Evolutionary conservation across 257 asterid genomes (phyloP), one percentile per base, ranked within the genome.

Genomic region (Hygrophila difformis): DNA sequence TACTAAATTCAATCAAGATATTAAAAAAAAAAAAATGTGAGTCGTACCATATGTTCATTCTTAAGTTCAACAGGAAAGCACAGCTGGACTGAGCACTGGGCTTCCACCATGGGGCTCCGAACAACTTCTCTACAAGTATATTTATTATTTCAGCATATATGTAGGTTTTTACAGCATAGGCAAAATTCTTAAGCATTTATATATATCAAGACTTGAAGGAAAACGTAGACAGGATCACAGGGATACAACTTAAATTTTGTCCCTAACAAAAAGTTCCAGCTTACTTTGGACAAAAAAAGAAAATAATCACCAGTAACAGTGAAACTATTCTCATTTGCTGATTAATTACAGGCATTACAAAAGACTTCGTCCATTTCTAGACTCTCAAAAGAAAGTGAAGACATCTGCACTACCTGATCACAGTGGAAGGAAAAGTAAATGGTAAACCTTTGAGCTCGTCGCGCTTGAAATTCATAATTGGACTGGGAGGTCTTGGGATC

Each of bases 51-150:
- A 53, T 68, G 76, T 63, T 74, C 95, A 64, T 74, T 81, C 78
- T 72, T 74, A 49, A 87, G 85, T 59, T 80, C 93, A 40, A 81
- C 83, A 13, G 97, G 97, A 71, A 87, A 87, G 78, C 95, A 84
- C 51, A 87, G 65, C 68, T 87, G 95, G 67, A 87, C 97, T 0
- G 87, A 87, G 67, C 97, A 87, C 70, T 87, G 97, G 65, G 93
- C 95, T 73, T 87, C 92, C 57, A 87, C 93, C 97, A 87, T 87
- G 60, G 93, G 97, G 64, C 97, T 87, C 51, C 67, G 57, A 45
- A 87, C 97, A 59, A 81, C 82, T 72, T 87, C 94, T 68, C 97
- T 87, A 62, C 57, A 70, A 72, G 54, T 51, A 63, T 21, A 78
- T 46, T 51, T 23, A 33, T 33, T 33, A 33, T 9, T 2, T 10